Evolutionary conservation across 257 asterid species (phyloP), one percentile per base, ranked within the genome.

Genomic region (Nemophila menziesii): DNA sequence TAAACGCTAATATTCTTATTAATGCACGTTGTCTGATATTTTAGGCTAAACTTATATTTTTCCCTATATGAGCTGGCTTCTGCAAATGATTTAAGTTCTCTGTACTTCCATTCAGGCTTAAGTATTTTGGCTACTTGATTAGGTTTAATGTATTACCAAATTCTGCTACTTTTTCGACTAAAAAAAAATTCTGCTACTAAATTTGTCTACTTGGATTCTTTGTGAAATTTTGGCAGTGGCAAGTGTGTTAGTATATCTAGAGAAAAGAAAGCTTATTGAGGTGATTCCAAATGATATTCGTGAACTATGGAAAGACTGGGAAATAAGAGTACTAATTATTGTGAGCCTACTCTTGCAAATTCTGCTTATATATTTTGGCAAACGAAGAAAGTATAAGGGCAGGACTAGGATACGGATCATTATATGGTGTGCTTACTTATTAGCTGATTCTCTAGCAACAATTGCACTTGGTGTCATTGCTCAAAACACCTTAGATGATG

Each of bases 361-460:
- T 29, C 18, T 64, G 17, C 62, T 75, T 4, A 13, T 43, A 22
- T 4, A 36, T 11, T 40, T 75, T 19, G 83, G 83, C 34, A 64
- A 56, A 16, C 61, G 62, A 16, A 64, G 83, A 62, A 68, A 71
- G 57, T 47, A 53, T 24, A 38, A 60, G 29, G 57, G 50, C 42
- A 75, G 38, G 37, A 36, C 61, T 8, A 50, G 75, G 67, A 43
- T 56, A 54, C 58, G 83, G 56, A 22, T 64, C 62, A 39, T 45
- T 13, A 54, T 75, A 13, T 75, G 77, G 74, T 49, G 60, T 55
- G 64, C 74, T 26, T 75, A 71, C 68, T 33, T 75, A 16, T 44
- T 62, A n/a, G 79, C 79, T 7, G 79, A 75, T 20, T 58, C 56
- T 74, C 45, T 67, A 9, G 79, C 83, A 7, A 48, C 61, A 4